These are phyloP conservation scores for Colletotrichum cereale DNA, from an alignment of 2,329 filamentous ascomycete genomes.

Conservation along the genomic window DNA sequence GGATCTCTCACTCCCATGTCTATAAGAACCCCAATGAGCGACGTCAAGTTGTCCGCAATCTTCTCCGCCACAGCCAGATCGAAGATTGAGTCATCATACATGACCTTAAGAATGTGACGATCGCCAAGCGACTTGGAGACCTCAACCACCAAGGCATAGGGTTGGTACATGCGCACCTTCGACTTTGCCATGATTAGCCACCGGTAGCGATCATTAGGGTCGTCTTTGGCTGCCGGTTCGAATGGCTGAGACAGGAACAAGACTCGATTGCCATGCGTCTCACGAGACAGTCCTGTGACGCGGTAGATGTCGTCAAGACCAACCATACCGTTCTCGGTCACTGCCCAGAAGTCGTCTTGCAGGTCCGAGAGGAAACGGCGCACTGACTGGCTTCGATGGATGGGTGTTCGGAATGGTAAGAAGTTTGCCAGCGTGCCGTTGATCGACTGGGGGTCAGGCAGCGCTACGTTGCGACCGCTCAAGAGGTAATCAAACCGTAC, in stretches of 20 bases:
- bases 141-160: slow-evolving; percentile 20
- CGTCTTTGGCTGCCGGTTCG: not conserved
- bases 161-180: slow-evolving; percentile 13
- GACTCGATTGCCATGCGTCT: not conserved
- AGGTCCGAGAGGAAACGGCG: not conserved
- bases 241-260: slow-evolving; percentile 15
- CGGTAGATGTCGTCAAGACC: slow-evolving; percentile 4
- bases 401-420: slow-evolving; percentile 47
- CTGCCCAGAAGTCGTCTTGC: slow-evolving; percentile 21
- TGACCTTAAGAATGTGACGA: slow-evolving; percentile 12
- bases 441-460: slow-evolving; percentile 51
- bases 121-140: slow-evolving; percentile 8
- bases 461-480: slow-evolving; percentile 53
- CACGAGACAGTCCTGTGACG: not conserved
- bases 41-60: not conserved
- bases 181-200: slow-evolving; percentile 23
- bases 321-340: slow-evolving; percentile 12
- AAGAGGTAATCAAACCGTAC: slow-evolving; percentile 52
- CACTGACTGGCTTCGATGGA: slow-evolving; percentile 27
- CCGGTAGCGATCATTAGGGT: not conserved
- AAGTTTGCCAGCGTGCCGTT: slow-evolving; percentile 55
- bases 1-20: not conserved
- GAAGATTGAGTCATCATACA: not conserved
- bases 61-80: not conserved
- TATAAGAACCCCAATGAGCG: not conserved